A percentile compares a stretch with the other conserved stretches of the same genome.
Evolutionary conservation across 176 grass and related monocot species (phyloP).

Genomic region (Alopecurus myosuroides): DNA sequence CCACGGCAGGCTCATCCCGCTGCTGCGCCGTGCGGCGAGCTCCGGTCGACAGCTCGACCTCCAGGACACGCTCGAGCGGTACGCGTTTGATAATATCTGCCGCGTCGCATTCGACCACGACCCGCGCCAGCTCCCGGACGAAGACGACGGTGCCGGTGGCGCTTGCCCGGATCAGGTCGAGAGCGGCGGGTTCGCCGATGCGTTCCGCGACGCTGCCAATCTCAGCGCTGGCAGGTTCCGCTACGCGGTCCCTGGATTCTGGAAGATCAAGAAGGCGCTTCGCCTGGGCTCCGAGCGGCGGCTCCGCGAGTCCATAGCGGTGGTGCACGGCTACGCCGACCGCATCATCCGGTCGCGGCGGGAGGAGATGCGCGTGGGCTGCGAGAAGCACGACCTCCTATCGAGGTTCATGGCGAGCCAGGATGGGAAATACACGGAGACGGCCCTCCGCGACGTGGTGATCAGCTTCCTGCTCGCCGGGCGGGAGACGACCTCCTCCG

Average conservation of each 20-base stretch:
- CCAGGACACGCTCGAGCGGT: constrained; percentile 62
- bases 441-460: constrained; percentile 71
- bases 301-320: constrained; percentile 38
- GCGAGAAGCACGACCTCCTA: constrained; percentile 53
- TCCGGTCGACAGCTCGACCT: constrained; percentile 19
- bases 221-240: constrained; percentile 55
- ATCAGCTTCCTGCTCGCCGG: constrained; percentile 73
- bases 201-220: constrained; percentile 55
- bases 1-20: constrained; percentile 45
- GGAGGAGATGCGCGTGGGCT: constrained; percentile 26
- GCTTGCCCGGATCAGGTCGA: background rate
- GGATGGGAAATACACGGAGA: constrained; percentile 32
- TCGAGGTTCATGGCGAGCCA: constrained; percentile 50
- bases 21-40: constrained; percentile 18
- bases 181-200: constrained; percentile 37
- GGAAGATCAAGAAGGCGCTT: constrained; percentile 53
- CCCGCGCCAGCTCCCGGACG: constrained; percentile 24
- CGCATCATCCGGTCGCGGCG: constrained; percentile 44
- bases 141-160: background rate
- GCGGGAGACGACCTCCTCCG: constrained; percentile 59
- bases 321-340: constrained; percentile 55
- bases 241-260: constrained; percentile 47
- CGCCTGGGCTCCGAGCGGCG: constrained; percentile 51
- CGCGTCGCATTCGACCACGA: constrained; percentile 66
- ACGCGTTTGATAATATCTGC: constrained; percentile 75